phyloP scores from a whole-genome alignment of 352 stramenopile genomes.

The Pythium plurisporium region DNA sequence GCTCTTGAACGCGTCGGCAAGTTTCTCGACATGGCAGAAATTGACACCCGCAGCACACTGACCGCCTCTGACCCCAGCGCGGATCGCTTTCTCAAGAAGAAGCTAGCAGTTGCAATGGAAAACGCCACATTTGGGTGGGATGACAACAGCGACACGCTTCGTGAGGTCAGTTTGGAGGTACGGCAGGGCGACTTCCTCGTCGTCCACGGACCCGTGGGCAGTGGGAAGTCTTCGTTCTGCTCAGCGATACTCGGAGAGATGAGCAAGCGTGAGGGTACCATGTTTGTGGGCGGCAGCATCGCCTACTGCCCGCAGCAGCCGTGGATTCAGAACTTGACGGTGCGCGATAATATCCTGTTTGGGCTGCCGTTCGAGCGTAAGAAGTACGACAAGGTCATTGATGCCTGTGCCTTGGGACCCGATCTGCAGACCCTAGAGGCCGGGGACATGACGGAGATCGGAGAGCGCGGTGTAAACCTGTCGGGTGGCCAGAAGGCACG shows the following conservation, averaged over 20 bases:
- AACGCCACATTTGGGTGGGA: conserved; percentile 59
- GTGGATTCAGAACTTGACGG: conserved; percentile 76
- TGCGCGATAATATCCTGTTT: conserved; percentile 89
- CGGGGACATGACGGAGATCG: conserved; percentile 63
- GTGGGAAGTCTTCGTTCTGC: conserved; percentile 91
- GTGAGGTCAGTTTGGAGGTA: conserved; percentile 79
- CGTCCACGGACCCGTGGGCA: conserved; percentile 90
- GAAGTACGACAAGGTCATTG: conserved; percentile 41
- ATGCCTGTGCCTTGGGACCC: conserved; percentile 43
- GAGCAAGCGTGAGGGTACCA: conserved; percentile 10
- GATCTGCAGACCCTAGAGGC: conserved; percentile 51
- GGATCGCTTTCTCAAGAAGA: conserved; percentile 51
- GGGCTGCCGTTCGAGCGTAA: conserved; percentile 40
- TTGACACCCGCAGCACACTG: conserved; percentile 48
- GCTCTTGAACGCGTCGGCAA: conserved; percentile 77
- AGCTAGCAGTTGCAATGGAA: conserved; percentile 59
- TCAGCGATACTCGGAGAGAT: conserved; percentile 90
- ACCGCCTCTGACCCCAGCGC: conserved; percentile 37
- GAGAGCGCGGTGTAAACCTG: conserved; percentile 49
- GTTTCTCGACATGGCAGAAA: conserved; percentile 84
- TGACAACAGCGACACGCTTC: conserved; percentile 41
- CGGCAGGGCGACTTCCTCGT: conserved; percentile 87
- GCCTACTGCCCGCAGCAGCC: conserved; percentile 75
- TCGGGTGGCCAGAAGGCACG: conserved; percentile 49
- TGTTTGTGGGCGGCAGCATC: conserved; percentile 30